Conservation (phyloP, 768 basidiomycete genomes). For the Mycena olivaceomarginata region DNA sequence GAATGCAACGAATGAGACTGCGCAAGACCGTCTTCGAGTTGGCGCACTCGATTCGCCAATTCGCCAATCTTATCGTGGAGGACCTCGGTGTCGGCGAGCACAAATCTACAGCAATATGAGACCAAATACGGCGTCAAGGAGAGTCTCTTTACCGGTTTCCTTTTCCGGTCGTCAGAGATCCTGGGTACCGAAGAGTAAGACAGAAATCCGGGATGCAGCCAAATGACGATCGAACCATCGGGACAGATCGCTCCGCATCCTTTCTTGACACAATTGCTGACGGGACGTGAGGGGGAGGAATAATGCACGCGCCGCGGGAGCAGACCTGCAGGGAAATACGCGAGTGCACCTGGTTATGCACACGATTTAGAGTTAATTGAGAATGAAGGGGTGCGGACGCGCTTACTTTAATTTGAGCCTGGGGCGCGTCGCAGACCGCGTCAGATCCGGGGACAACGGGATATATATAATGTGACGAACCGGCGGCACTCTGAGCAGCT, state of each 20-base stretch:
- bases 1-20: slow-evolving; percentile 70
- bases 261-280: slow-evolving; percentile 75
- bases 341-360: slow-evolving; percentile 71
- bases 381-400: slow-evolving; percentile 40
- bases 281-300: slow-evolving; percentile 9
- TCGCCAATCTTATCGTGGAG: slow-evolving; percentile 82
- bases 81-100: slow-evolving; percentile 81
- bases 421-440: slow-evolving; percentile 27
- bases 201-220: slow-evolving; percentile 20
- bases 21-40: slow-evolving; percentile 81
- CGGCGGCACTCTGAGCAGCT: slow-evolving; percentile 72
- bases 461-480: slow-evolving; percentile 39
- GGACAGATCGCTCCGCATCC: slow-evolving; percentile 80
- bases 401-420: slow-evolving; percentile 83
- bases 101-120: slow-evolving; percentile 66
- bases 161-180: slow-evolving; percentile 83
- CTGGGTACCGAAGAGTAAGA: slow-evolving; percentile 54
- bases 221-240: slow-evolving; percentile 63
- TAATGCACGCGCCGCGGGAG: slow-evolving; percentile 27
- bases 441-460: slow-evolving; percentile 39
- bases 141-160: slow-evolving; percentile 73
- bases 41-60: slow-evolving; percentile 76
- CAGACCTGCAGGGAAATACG: slow-evolving; percentile 79
- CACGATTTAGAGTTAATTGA: slow-evolving; percentile 28
- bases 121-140: neutral